Base-by-base conservation (phyloP, 257 asterid species). In the Nicotiana benthamiana region DNA sequence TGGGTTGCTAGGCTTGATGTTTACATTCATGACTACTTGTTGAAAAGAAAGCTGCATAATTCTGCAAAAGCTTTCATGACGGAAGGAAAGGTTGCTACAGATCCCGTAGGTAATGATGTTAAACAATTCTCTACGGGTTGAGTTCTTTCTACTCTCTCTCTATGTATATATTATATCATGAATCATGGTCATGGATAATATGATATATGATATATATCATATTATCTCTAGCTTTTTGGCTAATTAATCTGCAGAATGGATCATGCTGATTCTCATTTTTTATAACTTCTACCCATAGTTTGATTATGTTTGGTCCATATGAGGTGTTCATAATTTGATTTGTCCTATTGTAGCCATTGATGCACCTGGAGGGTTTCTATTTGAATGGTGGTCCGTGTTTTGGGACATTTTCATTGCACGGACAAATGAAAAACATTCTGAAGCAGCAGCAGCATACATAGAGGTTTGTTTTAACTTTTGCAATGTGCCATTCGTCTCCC, bases 341-440 rank as follows among this genome's bases (percentile, higher is more conserved):
- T 75, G 18, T 54, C 75, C 61, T 59, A 64, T 85, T 87, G 85
- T 87, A 96, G 98, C 99, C 48, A 96, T 96, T 84, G 99, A 96
- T 83, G 99, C 99, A 13, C 99, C 99, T 30, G 99, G 99, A 82
- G 99, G 99, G 68, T 96, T 96, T 90, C 94, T 96, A 32, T 92
- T 93, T 52, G 99, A 96, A 75, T 96, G 99, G 99, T 96, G 99
- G 99, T 96, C 99, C 20, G 98, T 94, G 65, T 94, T 96, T 84
- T 96, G 99, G 99, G 99, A 96, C 86, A 96, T 96, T 80, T 96
- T 93, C 89, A 96, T 96, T 79, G 97, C 99, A 64, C 91, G 99
- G 90, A 94, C 97, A 67, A 96, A 96, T 54, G 99, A 90, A 85
- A 96, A 96, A 90, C 99, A 96, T 88, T 96, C 99, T 9, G 99